Evolutionary conservation across 306 rosid genomes (phyloP).

Genomic region (Rubus parviflorus): DNA sequence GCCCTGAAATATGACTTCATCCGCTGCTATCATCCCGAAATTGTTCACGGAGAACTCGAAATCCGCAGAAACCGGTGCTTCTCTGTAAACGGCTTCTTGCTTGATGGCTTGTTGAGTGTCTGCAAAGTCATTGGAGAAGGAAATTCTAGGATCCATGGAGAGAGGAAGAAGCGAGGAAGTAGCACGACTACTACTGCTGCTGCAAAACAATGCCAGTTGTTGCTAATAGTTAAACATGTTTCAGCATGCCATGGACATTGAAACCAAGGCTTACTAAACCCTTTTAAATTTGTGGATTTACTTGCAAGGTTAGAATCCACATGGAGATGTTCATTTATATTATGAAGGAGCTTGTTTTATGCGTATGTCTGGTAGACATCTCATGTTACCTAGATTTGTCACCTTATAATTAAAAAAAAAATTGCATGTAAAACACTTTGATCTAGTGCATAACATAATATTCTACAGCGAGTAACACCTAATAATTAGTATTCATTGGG

Average conservation of each 20-base stretch:
- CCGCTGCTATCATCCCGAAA: constrained; percentile 73
- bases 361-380: constrained; percentile 51
- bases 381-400: constrained; percentile 87
- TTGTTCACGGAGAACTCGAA: constrained; percentile 84
- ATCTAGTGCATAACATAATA: constrained; percentile 6
- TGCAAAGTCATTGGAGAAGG: constrained; percentile 91
- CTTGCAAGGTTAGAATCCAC: constrained; percentile 58
- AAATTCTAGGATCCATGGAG: constrained; percentile 89
- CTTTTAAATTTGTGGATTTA: constrained; percentile 21
- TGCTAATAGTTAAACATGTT: constrained; percentile 47
- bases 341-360: constrained; percentile 37
- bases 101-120: constrained; percentile 58
- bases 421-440: constrained; percentile 35
- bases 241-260: constrained; percentile 37
- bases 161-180: background rate
- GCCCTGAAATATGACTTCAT: constrained; percentile 75
- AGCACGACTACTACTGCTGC: background rate
- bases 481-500: constrained; percentile 3
- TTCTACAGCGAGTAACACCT: constrained; percentile 3
- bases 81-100: constrained; percentile 67
- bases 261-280: constrained; percentile 24
- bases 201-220: constrained; percentile 26
- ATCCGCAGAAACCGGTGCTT: constrained; percentile 94
- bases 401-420: constrained; percentile 45
- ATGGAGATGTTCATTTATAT: constrained; percentile 58